These are phyloP conservation scores for Arthrobotrys conoides DNA, from an alignment of 2,329 filamentous ascomycete species.

Conservation along the genomic window DNA sequence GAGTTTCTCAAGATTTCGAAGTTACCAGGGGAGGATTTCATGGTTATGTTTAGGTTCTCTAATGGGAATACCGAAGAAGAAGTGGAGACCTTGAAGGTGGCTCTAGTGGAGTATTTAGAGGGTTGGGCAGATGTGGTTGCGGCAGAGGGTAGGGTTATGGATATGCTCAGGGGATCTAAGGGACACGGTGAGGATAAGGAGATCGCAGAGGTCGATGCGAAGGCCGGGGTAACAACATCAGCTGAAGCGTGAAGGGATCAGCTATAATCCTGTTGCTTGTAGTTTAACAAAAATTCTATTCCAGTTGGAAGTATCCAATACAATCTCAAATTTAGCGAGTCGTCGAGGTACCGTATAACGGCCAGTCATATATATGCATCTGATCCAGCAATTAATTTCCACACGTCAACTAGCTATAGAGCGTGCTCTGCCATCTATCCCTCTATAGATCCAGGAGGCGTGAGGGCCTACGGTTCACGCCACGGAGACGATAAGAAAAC, in stretches of 20 bases:
- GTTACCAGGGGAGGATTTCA: slow-evolving; percentile 40
- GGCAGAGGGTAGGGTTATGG: slow-evolving; percentile 45
- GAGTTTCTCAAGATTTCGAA: slow-evolving; percentile 48
- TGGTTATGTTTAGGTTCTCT: slow-evolving; percentile 40
- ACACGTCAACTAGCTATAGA: no score
- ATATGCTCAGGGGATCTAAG: slow-evolving; percentile 32
- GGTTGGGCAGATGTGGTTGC: slow-evolving; percentile 54
- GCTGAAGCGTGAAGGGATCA: not conserved
- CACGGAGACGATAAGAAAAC: no score
- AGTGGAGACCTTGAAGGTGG: slow-evolving; percentile 42
- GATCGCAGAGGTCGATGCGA: slow-evolving; percentile 47
- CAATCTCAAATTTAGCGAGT: no score
- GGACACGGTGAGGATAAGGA: slow-evolving; percentile 46
- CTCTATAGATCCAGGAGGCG: no score
- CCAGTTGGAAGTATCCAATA: no score
- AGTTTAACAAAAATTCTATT: no score
- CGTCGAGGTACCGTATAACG: no score
- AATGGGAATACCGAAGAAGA: slow-evolving; percentile 52
- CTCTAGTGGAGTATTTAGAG: slow-evolving; percentile 44
- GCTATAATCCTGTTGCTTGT: no score
- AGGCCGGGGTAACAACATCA: slow-evolving; percentile 27
- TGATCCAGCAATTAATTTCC: no score
- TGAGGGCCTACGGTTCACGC: no score
- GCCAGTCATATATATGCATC: no score
- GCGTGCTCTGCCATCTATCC: no score